A percentile compares a stretch with the other conserved stretches of the same genome.
Evolutionary conservation across 176 grass and related monocot genomes (phyloP).

Genomic region (Phoenix dactylifera): DNA sequence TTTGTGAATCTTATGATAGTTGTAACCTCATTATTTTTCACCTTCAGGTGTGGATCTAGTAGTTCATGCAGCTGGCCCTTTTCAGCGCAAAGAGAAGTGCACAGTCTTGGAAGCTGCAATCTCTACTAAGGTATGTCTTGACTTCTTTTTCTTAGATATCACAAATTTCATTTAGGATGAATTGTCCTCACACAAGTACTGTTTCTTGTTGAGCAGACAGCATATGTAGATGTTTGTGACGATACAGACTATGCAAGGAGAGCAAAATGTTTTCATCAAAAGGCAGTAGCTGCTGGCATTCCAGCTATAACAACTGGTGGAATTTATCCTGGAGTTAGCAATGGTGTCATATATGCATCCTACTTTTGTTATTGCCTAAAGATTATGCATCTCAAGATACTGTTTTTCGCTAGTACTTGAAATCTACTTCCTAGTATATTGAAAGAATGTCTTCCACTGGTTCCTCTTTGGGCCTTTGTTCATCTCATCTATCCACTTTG

Average conservation of each 20-base stretch:
- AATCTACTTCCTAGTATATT: too few species aligned
- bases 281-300: conserved; percentile 66
- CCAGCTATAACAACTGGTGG: conserved; percentile 87
- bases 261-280: conserved; percentile 72
- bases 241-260: conserved; percentile 59
- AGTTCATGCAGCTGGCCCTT: conserved; percentile 84
- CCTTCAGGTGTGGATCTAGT: conserved; percentile 67
- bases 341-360: conserved; percentile 33
- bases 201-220: conserved; percentile 40
- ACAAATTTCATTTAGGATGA: too few species aligned
- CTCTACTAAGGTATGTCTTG: conserved; percentile 53
- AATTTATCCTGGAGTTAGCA: conserved; percentile 98
- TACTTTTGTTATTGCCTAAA: too few species aligned
- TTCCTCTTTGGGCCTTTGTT: too few species aligned
- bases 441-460: too few species aligned
- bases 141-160: not conserved
- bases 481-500: too few species aligned
- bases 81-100: conserved; percentile 56
- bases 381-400: too few species aligned
- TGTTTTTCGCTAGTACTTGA: too few species aligned
- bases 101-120: conserved; percentile 68
- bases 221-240: conserved; percentile 91
- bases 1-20: not conserved
- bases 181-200: too few species aligned
- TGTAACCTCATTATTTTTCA: not conserved